phyloP scores from a whole-genome alignment of 768 basidiomycete species.

The Clitopilus passeckerianus region DNA sequence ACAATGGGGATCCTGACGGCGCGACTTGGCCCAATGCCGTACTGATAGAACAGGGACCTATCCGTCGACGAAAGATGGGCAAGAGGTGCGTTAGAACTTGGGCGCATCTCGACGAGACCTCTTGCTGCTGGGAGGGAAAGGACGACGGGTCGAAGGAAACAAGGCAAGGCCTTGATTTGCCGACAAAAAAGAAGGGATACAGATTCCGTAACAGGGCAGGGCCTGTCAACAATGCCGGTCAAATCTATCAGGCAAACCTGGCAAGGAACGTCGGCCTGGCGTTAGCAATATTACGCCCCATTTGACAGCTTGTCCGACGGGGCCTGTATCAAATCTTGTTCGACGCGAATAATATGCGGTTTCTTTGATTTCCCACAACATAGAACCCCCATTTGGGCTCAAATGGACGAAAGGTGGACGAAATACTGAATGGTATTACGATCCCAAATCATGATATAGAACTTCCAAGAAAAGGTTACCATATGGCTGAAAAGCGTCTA shows the following conservation, averaged over 20 bases:
- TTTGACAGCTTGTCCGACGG: not conserved
- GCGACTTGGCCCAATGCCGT: constrained; percentile 33
- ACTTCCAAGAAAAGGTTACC: not conserved
- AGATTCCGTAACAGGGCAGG: not conserved
- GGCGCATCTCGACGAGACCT: not conserved
- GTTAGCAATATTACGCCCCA: not conserved
- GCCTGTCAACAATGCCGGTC: not conserved
- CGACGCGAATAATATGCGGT: not conserved
- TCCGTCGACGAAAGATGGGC: constrained; percentile 24
- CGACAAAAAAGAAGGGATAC: not conserved
- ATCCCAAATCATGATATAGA: not conserved
- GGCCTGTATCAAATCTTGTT: not conserved
- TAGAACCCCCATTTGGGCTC: not conserved
- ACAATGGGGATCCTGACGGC: constrained; percentile 38
- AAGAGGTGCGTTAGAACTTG: not conserved
- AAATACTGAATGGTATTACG: not conserved
- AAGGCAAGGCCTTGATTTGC: not conserved
- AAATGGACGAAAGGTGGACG: not conserved
- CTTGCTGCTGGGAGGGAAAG: not conserved
- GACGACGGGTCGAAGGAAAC: not conserved
- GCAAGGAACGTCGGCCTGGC: not conserved
- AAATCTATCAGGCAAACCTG: not conserved
- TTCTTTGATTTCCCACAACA: not conserved
- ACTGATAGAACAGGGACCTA: constrained; percentile 34
- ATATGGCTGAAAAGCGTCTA: not conserved